phyloP scores from a whole-genome alignment of 2,329 filamentous ascomycete species.

The Talaromyces albobiverticillius region DNA sequence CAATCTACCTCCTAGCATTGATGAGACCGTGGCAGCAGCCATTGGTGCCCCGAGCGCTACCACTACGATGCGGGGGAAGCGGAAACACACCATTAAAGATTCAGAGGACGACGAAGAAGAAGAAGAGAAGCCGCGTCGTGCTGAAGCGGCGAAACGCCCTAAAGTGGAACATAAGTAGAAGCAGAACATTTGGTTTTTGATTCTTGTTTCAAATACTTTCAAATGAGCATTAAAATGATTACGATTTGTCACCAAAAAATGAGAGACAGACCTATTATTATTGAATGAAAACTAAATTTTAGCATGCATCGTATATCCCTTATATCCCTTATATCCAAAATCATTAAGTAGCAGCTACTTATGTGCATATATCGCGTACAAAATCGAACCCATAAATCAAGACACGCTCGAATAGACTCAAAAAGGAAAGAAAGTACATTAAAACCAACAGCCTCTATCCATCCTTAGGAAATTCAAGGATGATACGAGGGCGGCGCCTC shows the following conservation, averaged over 20 bases:
- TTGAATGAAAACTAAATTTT: too few species aligned
- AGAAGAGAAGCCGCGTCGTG: slow-evolving; percentile 20
- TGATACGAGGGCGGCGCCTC: slow-evolving; percentile 22
- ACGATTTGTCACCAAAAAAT: too few species aligned
- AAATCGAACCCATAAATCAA: too few species aligned
- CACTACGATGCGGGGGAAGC: slow-evolving; percentile 22
- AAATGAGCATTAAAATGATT: too few species aligned
- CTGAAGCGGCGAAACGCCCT: slow-evolving; percentile 27
- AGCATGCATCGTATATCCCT: too few species aligned
- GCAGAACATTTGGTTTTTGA: background rate
- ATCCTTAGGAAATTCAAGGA: background rate
- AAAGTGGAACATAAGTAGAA: slow-evolving; percentile 24
- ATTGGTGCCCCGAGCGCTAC: slow-evolving; percentile 17
- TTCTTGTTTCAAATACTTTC: background rate
- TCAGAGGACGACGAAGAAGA: slow-evolving; percentile 20
- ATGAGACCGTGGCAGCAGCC: slow-evolving; percentile 16
- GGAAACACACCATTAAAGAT: slow-evolving; percentile 30
- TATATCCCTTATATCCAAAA: too few species aligned
- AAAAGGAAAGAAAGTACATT: too few species aligned
- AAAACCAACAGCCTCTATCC: too few species aligned
- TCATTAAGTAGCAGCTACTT: too few species aligned
- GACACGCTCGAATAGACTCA: too few species aligned
- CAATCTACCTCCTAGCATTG: slow-evolving; percentile 13
- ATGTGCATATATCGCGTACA: too few species aligned
- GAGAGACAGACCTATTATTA: too few species aligned